Base-by-base conservation (phyloP, 257 asterid species). In the Misopates orontium region DNA sequence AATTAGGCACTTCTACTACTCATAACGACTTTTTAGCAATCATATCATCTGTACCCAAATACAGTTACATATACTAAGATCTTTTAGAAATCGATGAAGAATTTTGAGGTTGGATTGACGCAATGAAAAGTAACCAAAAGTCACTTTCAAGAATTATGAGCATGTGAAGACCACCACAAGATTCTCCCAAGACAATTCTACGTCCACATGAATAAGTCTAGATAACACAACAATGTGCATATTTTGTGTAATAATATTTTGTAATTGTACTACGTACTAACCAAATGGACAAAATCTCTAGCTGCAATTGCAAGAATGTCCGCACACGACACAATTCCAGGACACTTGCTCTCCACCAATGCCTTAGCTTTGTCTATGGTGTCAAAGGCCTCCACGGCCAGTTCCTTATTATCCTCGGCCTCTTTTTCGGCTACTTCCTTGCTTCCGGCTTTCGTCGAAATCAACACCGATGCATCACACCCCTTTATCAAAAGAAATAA, bases 301-400 rank as follows among this genome's bases (percentile, higher is more conserved):
- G 99, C 87, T 1, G 99, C 95, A 75, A 93, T 72, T 23, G 97
- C 97, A 56, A 93, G 89, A 23, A 93, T 87, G 79, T 93, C 99
- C 0, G 99, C 95, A 65, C 99, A 93, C 0, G 99, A 93, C 23
- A 93, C 97, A 42, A 84, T 77, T 44, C 95, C 95, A 21, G 99
- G 96, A 66, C 99, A 93, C 67, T 93, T 90, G 81, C 79, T 80
- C 82, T 93, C 96, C 71, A 90, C 95, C 76, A 80, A 12, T 41
- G 71, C 77, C 63, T 93, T 90, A 1, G 97, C 99, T 74, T 67
- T 90, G 19, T 62, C 67, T 61, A 93, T 69, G 77, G 75, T 78
- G 7, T 85, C 97, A 71, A 82, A 93, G 5, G 95, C 97, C 78
- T 87, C 95, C 25, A 14, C 49, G n/a, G 89, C 85, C 48, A 93